Conservation (phyloP, 352 stramenopile species). For the Aphanomyces astaci region DNA sequence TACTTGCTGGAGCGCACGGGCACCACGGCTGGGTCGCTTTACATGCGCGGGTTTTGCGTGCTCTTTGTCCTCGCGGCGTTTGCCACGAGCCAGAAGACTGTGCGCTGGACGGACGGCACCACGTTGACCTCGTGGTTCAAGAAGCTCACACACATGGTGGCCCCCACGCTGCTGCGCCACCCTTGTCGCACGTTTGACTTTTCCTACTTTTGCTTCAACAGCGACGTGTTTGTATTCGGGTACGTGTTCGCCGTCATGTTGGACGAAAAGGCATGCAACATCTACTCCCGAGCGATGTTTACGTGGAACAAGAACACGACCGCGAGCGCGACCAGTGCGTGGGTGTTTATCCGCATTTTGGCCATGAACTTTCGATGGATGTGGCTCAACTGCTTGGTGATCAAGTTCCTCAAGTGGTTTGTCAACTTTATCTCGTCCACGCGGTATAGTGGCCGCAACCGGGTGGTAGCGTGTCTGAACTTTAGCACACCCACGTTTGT, state of each 20-base stretch:
- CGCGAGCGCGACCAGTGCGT: not conserved
- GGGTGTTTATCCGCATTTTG: too few species aligned
- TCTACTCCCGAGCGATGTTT: slow-evolving; percentile 5
- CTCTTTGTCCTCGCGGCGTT: slow-evolving; percentile 3
- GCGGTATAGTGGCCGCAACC: not conserved
- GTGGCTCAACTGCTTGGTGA: too few species aligned
- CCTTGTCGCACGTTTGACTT: not conserved
- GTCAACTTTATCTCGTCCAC: not conserved
- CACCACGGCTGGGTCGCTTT: not conserved
- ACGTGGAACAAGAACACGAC: not conserved
- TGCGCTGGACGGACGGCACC: slow-evolving; percentile 2
- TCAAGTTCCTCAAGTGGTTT: slow-evolving; percentile 9
- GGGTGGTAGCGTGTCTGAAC: not conserved
- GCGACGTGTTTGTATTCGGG: slow-evolving; percentile 15
- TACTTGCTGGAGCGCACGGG: not conserved
- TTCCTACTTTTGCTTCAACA: slow-evolving; percentile 19
- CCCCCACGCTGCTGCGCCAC: not conserved
- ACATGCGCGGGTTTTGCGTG: not conserved
- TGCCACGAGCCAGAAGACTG: slow-evolving; percentile 11
- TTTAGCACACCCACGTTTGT: slow-evolving; percentile 7
- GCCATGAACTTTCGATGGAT: too few species aligned
- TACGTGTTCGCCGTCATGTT: slow-evolving; percentile 8
- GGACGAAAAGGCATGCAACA: slow-evolving; percentile 14
- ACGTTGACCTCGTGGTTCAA: slow-evolving; percentile 4
- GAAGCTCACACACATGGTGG: not conserved